phyloP scores from a whole-genome alignment of 78 protist genomes.

The Chrysochromulina parva region DNA sequence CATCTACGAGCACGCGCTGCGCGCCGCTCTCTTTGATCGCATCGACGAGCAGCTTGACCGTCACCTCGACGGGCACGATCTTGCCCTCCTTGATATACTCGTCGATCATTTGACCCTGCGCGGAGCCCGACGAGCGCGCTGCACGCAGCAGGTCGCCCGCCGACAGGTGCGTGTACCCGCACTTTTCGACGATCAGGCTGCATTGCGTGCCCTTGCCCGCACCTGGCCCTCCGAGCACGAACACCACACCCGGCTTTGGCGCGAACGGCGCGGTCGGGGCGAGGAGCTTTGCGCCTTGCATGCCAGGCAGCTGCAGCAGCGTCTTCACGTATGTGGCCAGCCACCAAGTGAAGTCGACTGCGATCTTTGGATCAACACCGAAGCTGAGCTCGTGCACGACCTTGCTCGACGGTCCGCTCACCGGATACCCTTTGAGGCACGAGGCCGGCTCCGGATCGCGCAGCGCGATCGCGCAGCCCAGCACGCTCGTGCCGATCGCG shows the following conservation, averaged over 20 bases:
- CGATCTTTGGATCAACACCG: no score
- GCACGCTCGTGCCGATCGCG: no score
- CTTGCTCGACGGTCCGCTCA: no score
- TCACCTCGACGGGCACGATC: constrained; percentile 76
- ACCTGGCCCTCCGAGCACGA: constrained; percentile 71
- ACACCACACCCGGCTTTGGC: constrained; percentile 29
- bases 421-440: no score
- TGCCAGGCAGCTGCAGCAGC: no score
- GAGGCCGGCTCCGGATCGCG: no score
- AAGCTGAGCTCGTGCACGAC: no score
- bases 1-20: constrained; percentile 69
- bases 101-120: constrained; percentile 60
- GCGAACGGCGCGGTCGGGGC: background rate
- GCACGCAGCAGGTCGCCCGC: constrained; percentile 92
- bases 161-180: constrained; percentile 75
- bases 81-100: constrained; percentile 47
- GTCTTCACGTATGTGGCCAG: no score
- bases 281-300: no score
- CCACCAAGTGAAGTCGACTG: no score
- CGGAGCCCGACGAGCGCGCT: constrained; percentile 63
- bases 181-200: constrained; percentile 63
- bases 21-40: constrained; percentile 51
- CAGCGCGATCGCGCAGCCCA: no score
- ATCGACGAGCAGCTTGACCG: constrained; percentile 68
- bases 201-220: constrained; percentile 85